Conservation (phyloP, 139 green algal species). For the Chlorella ohadii region DNA sequence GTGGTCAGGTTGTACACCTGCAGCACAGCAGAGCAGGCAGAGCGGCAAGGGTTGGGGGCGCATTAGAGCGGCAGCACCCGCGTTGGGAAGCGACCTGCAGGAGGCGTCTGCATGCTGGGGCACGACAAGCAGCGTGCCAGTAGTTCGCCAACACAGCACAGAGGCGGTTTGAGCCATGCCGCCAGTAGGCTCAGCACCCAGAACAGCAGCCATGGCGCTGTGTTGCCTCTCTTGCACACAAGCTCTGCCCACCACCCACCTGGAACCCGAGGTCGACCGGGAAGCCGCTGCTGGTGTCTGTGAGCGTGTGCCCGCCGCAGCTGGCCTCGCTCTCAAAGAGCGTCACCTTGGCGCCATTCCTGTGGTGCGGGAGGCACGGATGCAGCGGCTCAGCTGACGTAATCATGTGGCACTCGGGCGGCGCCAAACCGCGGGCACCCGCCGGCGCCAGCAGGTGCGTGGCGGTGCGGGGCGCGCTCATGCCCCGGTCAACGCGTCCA, state of each 20-base stretch:
- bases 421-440: background rate
- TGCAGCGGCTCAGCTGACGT: background rate
- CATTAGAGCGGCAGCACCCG: background rate
- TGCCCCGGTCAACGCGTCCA: too few species aligned
- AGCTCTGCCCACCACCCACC: conserved; percentile 54
- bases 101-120: too few species aligned
- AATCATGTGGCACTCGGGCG: background rate
- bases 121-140: too few species aligned
- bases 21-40: background rate
- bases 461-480: too few species aligned
- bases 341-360: conserved; percentile 79
- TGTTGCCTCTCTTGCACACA: too few species aligned
- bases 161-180: too few species aligned
- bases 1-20: conserved; percentile 96
- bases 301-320: conserved; percentile 93
- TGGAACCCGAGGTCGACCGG: conserved; percentile 96
- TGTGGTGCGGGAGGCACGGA: conserved; percentile 24
- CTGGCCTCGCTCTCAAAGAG: conserved; percentile 85
- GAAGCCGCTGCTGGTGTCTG: conserved; percentile 64
- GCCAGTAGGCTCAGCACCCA: too few species aligned
- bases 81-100: too few species aligned
- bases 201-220: too few species aligned
- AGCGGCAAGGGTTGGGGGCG: background rate
- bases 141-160: too few species aligned
- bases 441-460: background rate